phyloP scores from a whole-genome alignment of 2,329 filamentous ascomycete genomes.

The Fusarium solani-melongenae region DNA sequence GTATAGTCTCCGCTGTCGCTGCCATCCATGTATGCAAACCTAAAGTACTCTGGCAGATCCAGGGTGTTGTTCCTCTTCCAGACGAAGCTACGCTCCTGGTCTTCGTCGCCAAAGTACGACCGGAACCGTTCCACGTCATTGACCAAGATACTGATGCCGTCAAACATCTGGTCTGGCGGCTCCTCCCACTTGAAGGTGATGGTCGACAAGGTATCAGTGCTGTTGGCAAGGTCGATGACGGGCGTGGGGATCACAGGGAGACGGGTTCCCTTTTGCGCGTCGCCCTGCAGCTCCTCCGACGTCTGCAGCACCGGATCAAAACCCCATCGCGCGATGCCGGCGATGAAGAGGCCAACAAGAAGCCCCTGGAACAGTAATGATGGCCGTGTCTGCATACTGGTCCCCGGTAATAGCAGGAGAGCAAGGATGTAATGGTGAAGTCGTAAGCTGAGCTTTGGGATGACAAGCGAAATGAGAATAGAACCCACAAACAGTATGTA shows the following conservation, averaged over 20 bases:
- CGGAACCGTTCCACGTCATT: slow-evolving; percentile 87
- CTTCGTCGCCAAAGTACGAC: slow-evolving; percentile 72
- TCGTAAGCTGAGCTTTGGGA: slow-evolving; percentile 83
- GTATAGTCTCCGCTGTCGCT: slow-evolving; percentile 76
- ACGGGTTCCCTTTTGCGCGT: slow-evolving; percentile 70
- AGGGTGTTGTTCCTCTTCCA: slow-evolving; percentile 65
- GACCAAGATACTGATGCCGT: slow-evolving; percentile 83
- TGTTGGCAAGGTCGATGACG: slow-evolving; percentile 56
- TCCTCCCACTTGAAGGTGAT: slow-evolving; percentile 71
- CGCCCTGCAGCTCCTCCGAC: slow-evolving; percentile 75
- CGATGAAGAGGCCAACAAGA: slow-evolving; percentile 90
- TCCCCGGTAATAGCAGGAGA: slow-evolving; percentile 87
- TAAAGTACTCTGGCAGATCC: slow-evolving; percentile 75
- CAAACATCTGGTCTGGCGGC: slow-evolving; percentile 63
- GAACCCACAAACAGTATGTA: slow-evolving; percentile 75
- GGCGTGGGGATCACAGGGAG: slow-evolving; percentile 66
- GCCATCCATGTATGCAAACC: slow-evolving; percentile 79
- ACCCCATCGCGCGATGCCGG: slow-evolving; percentile 90
- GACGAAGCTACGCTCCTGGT: slow-evolving; percentile 59
- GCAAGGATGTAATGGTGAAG: slow-evolving; percentile 97
- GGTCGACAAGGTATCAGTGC: slow-evolving; percentile 62
- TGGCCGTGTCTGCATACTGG: slow-evolving; percentile 86
- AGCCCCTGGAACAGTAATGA: slow-evolving; percentile 90
- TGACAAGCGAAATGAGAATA: slow-evolving; percentile 76
- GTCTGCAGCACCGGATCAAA: slow-evolving; percentile 93